These are phyloP conservation scores for Ziziphus jujuba DNA, from an alignment of 306 rosid species.

Conservation along the genomic window DNA sequence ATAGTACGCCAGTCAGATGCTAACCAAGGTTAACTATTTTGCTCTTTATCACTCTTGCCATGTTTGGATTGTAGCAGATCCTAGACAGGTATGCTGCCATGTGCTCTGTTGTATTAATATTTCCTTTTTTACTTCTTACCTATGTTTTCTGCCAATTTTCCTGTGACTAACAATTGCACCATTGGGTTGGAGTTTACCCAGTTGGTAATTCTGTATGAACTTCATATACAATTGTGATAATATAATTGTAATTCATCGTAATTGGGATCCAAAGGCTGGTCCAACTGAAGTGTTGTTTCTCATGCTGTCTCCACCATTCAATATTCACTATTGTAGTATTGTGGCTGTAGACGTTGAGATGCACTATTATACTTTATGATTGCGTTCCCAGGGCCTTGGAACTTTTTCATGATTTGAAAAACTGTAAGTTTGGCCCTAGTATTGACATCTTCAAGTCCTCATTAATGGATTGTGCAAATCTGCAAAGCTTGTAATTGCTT, in stretches of 20 bases:
- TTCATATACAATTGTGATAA: constrained; percentile 94
- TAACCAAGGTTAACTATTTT: constrained; percentile 80
- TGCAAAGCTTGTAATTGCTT: constrained; percentile 34
- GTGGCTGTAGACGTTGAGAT: constrained; percentile 4
- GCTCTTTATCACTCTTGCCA: constrained; percentile 94
- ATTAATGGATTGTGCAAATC: constrained; percentile 35
- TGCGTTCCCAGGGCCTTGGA: constrained; percentile 36
- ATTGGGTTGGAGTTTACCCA: constrained; percentile 81
- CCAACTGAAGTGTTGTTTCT: constrained; percentile 45
- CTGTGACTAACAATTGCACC: constrained; percentile 56
- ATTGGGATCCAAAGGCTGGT: constrained; percentile 80
- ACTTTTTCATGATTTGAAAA: constrained; percentile 26
- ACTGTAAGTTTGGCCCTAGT: constrained; percentile 11
- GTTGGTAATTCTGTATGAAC: constrained; percentile 85
- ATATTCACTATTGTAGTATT: background rate
- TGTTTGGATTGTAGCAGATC: constrained; percentile 99
- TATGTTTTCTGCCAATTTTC: constrained; percentile 20
- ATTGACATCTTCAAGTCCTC: constrained; percentile 17
- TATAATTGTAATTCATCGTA: constrained; percentile 86
- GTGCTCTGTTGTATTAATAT: background rate
- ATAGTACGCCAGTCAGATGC: constrained; percentile 95
- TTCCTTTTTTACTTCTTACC: constrained; percentile 3
- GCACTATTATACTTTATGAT: constrained; percentile 21
- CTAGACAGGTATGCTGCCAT: constrained; percentile 65
- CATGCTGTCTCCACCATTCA: background rate